Evolutionary conservation across 768 basidiomycete species (phyloP).

Genomic region (Calocybe gangraenosa): DNA sequence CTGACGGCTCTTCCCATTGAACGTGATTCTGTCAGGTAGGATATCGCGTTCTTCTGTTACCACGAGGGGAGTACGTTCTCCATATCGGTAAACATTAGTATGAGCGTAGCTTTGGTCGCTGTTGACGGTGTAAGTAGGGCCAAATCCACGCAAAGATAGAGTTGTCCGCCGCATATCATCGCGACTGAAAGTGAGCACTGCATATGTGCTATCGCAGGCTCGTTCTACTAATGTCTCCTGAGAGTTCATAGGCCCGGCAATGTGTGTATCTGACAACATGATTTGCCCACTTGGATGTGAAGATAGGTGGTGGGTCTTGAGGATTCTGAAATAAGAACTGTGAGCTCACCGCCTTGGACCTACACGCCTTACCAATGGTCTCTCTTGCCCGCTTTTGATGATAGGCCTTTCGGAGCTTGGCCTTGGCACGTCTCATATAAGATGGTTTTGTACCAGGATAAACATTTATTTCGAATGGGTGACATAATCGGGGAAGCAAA

Average conservation of each 20-base stretch:
- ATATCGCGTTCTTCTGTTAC: constrained; percentile 16
- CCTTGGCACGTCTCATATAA: too few species aligned
- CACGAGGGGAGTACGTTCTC: constrained; percentile 15
- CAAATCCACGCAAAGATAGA: constrained; percentile 15
- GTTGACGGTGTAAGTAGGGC: constrained; percentile 15
- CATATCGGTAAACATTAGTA: constrained; percentile 14
- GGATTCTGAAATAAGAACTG: too few species aligned
- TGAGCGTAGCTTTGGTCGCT: constrained; percentile 13
- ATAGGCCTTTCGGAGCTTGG: too few species aligned
- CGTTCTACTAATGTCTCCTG: constrained; percentile 16
- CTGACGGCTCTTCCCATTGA: constrained; percentile 15
- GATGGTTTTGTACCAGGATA: too few species aligned
- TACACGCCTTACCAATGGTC: too few species aligned
- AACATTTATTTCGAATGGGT: too few species aligned
- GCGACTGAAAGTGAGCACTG: constrained; percentile 13
- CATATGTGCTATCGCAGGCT: constrained; percentile 6
- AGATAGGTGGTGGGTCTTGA: too few species aligned
- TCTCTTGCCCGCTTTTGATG: too few species aligned
- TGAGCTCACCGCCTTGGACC: too few species aligned
- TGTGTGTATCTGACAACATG: too few species aligned
- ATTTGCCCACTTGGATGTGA: too few species aligned
- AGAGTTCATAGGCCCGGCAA: constrained; percentile 12
- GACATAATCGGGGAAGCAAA: too few species aligned
- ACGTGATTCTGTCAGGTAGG: constrained; percentile 20
- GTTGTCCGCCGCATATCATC: constrained; percentile 18